Percentiles rank a stretch among this genome's conserved stretches.
Conservation (phyloP, 108 stramenopile species). For the Skeletonema grethae region DNA sequence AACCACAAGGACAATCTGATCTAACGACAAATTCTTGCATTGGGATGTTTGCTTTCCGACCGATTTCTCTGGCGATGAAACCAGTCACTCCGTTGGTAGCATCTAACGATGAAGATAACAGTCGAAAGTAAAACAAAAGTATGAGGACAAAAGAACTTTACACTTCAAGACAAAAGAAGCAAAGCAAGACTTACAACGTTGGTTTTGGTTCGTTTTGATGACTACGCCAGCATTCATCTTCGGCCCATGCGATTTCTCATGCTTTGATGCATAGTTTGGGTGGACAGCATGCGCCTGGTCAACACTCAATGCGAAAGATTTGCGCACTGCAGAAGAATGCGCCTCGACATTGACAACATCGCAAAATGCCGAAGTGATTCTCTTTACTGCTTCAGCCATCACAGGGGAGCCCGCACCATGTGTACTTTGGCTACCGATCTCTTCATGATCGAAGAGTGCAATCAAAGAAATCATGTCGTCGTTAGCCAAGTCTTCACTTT, state of each 20-base stretch:
- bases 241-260: conserved; percentile 88
- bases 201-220: conserved; percentile 93
- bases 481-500: conserved; percentile 28
- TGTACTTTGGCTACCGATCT: conserved; percentile 83
- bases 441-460: conserved; percentile 95
- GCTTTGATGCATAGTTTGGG: conserved; percentile 91
- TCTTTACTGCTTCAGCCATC: conserved; percentile 78
- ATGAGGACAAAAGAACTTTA: not conserved
- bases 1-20: conserved; percentile 91
- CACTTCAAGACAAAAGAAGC: not conserved
- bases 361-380: conserved; percentile 70
- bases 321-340: conserved; percentile 57
- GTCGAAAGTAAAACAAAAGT: not conserved
- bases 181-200: conserved; percentile 57
- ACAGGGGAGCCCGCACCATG: conserved; percentile 95
- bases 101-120: conserved; percentile 23
- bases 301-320: conserved; percentile 80
- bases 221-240: conserved; percentile 90
- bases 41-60: conserved; percentile 58
- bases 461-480: conserved; percentile 75
- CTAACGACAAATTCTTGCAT: conserved; percentile 83
- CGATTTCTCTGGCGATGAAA: conserved; percentile 85
- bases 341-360: conserved; percentile 61
- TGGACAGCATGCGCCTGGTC: conserved; percentile 96
- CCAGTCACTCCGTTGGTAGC: conserved; percentile 91